Base-by-base conservation (phyloP, 805 yeast species). In the Debaryomyces tyrocola region DNA sequence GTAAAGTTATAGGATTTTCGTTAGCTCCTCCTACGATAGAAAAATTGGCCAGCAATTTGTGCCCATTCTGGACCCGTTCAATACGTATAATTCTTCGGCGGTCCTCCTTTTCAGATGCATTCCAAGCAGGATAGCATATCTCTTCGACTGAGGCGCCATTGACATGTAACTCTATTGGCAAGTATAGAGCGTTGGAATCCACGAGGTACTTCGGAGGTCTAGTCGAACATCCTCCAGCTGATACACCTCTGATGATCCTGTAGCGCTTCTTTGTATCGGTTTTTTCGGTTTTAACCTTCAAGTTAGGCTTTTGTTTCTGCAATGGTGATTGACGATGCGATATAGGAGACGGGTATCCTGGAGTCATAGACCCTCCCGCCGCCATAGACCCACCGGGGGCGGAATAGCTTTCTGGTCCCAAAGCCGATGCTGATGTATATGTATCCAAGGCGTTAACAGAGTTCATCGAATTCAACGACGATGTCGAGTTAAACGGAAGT, bases 141-240 rank as follows among this genome's bases (percentile, higher is more conserved):
- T 76, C 80, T 29, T 70, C 68, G 18, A 77, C 62, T n/a, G 59
- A 57, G 5, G 82, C 81, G 20, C 77, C 75, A 15, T 61, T 47
- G 7, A 81, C 54, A n/a, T 66, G 62, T 40, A 83, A 62, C 44
- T 70, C 69, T 31, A 79, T 83, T n/a, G 83, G 82, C 4, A 66
- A 51, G 54, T 58, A 71, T 35, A 62, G 52, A 21, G 69, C 53
- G 47, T 59, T 55, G 45, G 62, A 48, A 35, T 52, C 56, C 7
- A 65, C 55, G 6, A 67, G 51, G 24, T 65, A 60, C 50, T 72
- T 75, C 20, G 85, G 85, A 2, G 85, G 85, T 45, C 77, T 71
- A 1, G 83, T 76, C 11, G 74, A 66, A 29, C 79, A 66, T 0
- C 85, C 85, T 17, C 86, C 85, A 3, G 83, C 79, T 28, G 79